Evolutionary conservation across 2,329 filamentous ascomycete species (phyloP), one percentile per base, ranked within the genome.

Genomic region (Verruconis gallopava): DNA sequence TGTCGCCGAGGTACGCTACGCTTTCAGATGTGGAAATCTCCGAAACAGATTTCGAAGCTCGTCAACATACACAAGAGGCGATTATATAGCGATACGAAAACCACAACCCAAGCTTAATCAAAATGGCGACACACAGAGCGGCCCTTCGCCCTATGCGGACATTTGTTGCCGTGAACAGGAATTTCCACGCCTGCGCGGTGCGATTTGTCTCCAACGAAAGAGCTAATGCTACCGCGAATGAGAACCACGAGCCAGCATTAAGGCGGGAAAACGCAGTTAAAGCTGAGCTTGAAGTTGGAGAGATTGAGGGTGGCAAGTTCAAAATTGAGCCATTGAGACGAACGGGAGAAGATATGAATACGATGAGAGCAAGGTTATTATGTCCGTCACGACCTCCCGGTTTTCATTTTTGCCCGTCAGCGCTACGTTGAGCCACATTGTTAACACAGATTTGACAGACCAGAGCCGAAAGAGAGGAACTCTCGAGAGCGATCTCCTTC

Each of bases 391-490:
- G 37, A 21, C 15, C 20, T 21, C 30, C 18, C 19, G 17, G 48
- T 46, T 51, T 46, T 45, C 41, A 41, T 35, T 39, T 36, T 38
- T 18, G 37, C 11, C 17, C 6, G 5, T 30, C 14, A 14, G 11
- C 15, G n/a, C 17, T 20, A 34, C 43, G 35, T 38, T n/a, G n/a
- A n/a, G n/a, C n/a, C n/a, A n/a, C n/a, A n/a, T n/a, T n/a, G n/a
- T n/a, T n/a, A n/a, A n/a, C n/a, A n/a, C 21, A 4, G 21, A 3
- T 41, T 14, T 17, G 34, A 43, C 54, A 95, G 89, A 98, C 68
- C 91, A 98, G 67, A 91, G 83, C 62, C 83, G 91, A 53, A 98
- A 98, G 66, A 79, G 91, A 59, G 91, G 91, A 52, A 96, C 83
- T 50, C 79, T 96, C 57, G 91, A 98, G 62, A 88, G 84, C 49